These are phyloP conservation scores for Kazachstania sp. DNA, from an alignment of 1,139 yeast genomes.

Conservation along the genomic window DNA sequence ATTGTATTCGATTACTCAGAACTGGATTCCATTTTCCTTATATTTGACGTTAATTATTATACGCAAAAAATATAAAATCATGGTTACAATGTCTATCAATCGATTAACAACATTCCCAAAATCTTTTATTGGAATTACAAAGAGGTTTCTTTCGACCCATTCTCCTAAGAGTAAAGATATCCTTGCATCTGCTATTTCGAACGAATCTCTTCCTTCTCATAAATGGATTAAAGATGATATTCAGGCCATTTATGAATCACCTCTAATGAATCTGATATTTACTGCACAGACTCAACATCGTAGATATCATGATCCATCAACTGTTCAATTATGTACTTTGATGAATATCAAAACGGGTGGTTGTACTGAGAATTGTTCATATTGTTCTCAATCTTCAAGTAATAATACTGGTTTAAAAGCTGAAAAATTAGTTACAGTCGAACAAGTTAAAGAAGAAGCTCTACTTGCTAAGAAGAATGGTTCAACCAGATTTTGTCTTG, in stretches of 20 bases:
- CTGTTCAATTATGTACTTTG: slow-evolving; percentile 68
- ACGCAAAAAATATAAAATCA: no score
- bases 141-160: no score
- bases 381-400: slow-evolving; percentile 68
- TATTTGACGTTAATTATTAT: no score
- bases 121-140: no score
- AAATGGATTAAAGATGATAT: slow-evolving; percentile 57
- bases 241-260: slow-evolving; percentile 51
- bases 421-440: slow-evolving; percentile 52
- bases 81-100: no score
- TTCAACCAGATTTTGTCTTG: slow-evolving; percentile 74
- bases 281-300: slow-evolving; percentile 62
- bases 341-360: slow-evolving; percentile 74
- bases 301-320: slow-evolving; percentile 55
- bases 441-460: slow-evolving; percentile 57
- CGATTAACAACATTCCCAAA: no score
- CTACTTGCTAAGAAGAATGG: slow-evolving; percentile 59
- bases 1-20: no score
- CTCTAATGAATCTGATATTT: slow-evolving; percentile 54
- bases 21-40: no score
- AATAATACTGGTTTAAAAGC: slow-evolving; percentile 65
- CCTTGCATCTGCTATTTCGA: no score
- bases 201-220: neutral
- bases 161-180: no score
- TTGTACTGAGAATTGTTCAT: slow-evolving; percentile 73